Base-by-base conservation (phyloP, 768 basidiomycete genomes). In the Daedalea quercina region DNA sequence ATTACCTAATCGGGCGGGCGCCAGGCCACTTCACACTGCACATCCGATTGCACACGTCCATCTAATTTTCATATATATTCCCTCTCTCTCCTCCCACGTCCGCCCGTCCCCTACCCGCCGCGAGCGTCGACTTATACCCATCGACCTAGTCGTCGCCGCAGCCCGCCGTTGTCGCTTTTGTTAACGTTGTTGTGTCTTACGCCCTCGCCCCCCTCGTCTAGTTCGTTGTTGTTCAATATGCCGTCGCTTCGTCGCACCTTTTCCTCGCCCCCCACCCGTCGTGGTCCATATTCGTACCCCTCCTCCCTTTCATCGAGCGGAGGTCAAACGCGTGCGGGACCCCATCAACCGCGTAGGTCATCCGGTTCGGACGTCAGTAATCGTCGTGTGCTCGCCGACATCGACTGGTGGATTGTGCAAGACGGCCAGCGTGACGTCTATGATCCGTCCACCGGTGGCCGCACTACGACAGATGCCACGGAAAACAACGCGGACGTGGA, bases 321-420 rank as follows among this genome's bases (percentile, higher is more conserved):
- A 28, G 47, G 20, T 42, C 69, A 74, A 53, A 70, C 64, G 15
- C 67, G 79, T 40, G 69, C 78, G 53, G 55, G 55, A 28, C 59
- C 57, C 46, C 67, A 63, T 31, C 64, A 63, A 50, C 67, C 70
- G 8, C 78, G 85, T 63, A 82, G 87, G 54, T 78, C 85, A 12
- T 81, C 82, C 20, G 84, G 80, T 55, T 86, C 87, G 60, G 82
- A 86, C 63, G 79, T 78, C 33, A 67, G 65, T 59, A 73, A 67
- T 57, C 77, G 89, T 64, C 77, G 87, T 60, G 86, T 91, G 60
- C 76, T 91, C 55, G 88, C 86, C 31, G 89, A 91, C 73, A 85
- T 91, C 63, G 88, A 90, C 67, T 91, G 89, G 88, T 90, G 88
- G 88, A 79, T 75, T 61, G 87, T 90, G 59, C 72, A 78, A 57